These are phyloP conservation scores for Ogataea trehaloabstinens DNA, from an alignment of 805 yeast species.

Conservation along the genomic window DNA sequence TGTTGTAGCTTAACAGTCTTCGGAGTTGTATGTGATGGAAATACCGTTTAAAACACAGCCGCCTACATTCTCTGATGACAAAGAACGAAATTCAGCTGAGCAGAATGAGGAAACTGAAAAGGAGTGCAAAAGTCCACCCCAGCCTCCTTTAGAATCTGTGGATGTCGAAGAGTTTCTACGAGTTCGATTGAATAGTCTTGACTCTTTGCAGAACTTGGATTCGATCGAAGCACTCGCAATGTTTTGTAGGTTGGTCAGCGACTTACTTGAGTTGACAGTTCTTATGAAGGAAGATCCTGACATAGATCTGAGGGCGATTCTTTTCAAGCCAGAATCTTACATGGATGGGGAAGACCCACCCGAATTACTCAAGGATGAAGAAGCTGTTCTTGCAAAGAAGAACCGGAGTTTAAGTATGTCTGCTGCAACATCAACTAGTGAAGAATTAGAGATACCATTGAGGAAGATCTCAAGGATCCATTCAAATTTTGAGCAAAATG, in stretches of 20 bases:
- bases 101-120: neutral
- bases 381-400: neutral
- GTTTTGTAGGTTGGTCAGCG: constrained; percentile 24
- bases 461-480: constrained; percentile 25
- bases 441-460: constrained; percentile 30
- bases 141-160: constrained; percentile 13
- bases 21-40: constrained; percentile 11
- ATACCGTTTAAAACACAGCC: constrained; percentile 21
- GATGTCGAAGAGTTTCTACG: constrained; percentile 35
- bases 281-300: constrained; percentile 7
- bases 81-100: neutral
- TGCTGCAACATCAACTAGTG: constrained; percentile 17
- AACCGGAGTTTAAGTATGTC: constrained; percentile 4
- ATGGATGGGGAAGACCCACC: constrained; percentile 6
- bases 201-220: constrained; percentile 19
- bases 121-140: neutral
- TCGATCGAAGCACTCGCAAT: constrained; percentile 31
- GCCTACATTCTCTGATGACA: constrained; percentile 23
- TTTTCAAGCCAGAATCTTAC: constrained; percentile 13
- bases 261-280: constrained; percentile 21
- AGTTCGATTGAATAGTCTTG: constrained; percentile 18
- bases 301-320: constrained; percentile 12
- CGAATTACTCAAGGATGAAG: constrained; percentile 7
- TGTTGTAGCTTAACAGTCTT: no score
- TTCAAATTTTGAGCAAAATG: constrained; percentile 27